Conservation (phyloP, 371 early-diverging fungal species). For the Mortierella sp. region DNA sequence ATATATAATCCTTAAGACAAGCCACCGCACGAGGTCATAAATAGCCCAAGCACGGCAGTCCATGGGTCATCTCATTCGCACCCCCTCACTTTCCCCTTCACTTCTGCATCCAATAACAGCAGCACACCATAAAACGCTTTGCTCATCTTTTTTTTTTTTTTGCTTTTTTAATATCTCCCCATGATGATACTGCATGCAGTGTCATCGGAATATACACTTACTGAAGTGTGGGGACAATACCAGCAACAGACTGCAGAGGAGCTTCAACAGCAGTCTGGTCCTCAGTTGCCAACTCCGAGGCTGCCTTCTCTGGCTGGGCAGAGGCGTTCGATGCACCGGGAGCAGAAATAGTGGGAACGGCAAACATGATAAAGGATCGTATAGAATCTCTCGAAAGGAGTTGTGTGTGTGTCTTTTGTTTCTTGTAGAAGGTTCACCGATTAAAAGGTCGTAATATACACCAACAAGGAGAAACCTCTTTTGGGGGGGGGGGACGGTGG, state of each 20-base stretch:
- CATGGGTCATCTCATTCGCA: too few species aligned
- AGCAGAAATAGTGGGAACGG: slow-evolving; percentile 43
- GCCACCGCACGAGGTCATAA: too few species aligned
- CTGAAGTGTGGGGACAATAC: slow-evolving; percentile 88
- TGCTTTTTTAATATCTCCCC: slow-evolving; percentile 6
- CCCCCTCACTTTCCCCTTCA: too few species aligned
- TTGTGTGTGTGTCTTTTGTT: too few species aligned
- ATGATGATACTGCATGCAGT: neutral
- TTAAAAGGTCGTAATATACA: neutral
- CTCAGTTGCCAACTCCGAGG: slow-evolving; percentile 37
- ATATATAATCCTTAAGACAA: neutral
- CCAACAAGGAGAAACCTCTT: neutral
- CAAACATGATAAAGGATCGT: slow-evolving; percentile 41
- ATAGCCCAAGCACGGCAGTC: too few species aligned
- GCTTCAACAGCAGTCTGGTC: slow-evolving; percentile 56
- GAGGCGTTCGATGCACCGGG: slow-evolving; percentile 29
- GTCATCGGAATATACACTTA: slow-evolving; percentile 61
- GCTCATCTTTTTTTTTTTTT: neutral
- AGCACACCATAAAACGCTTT: too few species aligned
- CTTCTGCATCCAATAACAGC: too few species aligned
- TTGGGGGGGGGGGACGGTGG: neutral
- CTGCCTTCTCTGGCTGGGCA: slow-evolving; percentile 24
- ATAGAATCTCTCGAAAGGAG: neutral
- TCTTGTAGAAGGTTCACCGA: too few species aligned
- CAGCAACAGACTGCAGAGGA: slow-evolving; percentile 71